A percentile compares a stretch with the other conserved stretches of the same genome.
These are phyloP conservation scores for Adansonia digitata DNA, from an alignment of 345 rosid genomes.

Conservation along the genomic window DNA sequence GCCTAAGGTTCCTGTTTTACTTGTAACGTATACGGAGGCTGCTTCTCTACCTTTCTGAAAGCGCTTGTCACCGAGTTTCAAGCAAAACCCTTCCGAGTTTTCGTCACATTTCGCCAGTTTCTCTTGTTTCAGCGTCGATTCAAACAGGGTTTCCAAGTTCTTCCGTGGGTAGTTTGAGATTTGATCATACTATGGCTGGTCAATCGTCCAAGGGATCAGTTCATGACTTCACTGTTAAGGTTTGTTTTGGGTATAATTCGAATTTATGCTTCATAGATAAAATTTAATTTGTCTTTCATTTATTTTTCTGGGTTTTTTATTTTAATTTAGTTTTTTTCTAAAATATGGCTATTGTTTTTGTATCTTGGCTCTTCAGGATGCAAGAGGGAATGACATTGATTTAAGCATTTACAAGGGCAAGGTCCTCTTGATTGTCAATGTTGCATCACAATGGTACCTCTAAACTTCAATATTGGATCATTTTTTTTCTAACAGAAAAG, in stretches of 20 bases:
- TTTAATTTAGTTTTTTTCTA: background rate
- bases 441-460: conserved; percentile 87
- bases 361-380: conserved; percentile 44
- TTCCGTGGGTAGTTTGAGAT: conserved; percentile 24
- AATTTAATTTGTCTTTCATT: background rate
- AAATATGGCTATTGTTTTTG: background rate
- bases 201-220: conserved; percentile 45
- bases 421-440: conserved; percentile 88
- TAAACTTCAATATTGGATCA: background rate
- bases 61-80: conserved; percentile 5
- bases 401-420: conserved; percentile 77
- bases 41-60: conserved; percentile 18
- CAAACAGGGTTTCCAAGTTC: conserved; percentile 17
- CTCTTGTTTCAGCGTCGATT: conserved; percentile 21
- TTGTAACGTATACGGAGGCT: too few species aligned
- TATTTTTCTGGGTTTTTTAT: background rate
- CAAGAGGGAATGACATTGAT: conserved; percentile 64
- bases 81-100: conserved; percentile 20
- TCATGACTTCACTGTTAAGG: conserved; percentile 86
- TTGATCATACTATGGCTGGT: conserved; percentile 58
- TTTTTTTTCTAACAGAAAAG: background rate
- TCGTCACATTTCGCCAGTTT: conserved; percentile 12
- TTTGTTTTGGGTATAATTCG: conserved; percentile 15
- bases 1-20: background rate
- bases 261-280: background rate